A percentile compares a stretch with the other conserved stretches of the same genome.
These are phyloP conservation scores for Aethionema arabicum DNA, from an alignment of 345 rosid genomes.

Conservation along the genomic window DNA sequence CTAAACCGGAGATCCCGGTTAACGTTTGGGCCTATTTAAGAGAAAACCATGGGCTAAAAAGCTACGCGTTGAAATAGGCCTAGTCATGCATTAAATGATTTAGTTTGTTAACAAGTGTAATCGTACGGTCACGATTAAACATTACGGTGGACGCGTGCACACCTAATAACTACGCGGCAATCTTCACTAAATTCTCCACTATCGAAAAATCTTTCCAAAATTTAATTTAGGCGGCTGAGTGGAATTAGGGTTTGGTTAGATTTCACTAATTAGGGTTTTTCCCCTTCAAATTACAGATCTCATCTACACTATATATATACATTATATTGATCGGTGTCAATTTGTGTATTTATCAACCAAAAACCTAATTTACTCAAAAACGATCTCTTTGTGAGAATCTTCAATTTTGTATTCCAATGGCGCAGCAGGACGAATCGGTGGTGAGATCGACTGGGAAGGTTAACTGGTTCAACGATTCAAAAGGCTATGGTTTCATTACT, in stretches of 20 bases:
- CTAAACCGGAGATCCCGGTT: too few species aligned
- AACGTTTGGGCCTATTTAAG: neutral
- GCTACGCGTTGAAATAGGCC: neutral
- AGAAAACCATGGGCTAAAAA: neutral
- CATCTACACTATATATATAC: constrained; percentile 10
- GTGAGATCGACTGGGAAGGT: constrained; percentile 61
- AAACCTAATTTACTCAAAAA: constrained; percentile 20
- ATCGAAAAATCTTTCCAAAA: constrained; percentile 17
- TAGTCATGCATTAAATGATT: neutral
- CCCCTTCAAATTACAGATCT: neutral
- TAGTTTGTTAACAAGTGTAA: neutral
- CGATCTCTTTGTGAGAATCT: constrained; percentile 24
- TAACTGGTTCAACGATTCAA: constrained; percentile 49
- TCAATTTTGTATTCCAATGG: constrained; percentile 13
- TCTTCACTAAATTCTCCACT: constrained; percentile 16
- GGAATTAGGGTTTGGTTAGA: constrained; percentile 25
- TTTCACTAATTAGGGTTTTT: constrained; percentile 28
- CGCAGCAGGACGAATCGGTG: constrained; percentile 35
- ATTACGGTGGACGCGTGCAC: constrained; percentile 24
- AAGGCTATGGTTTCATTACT: constrained; percentile 71
- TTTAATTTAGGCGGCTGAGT: constrained; percentile 6
- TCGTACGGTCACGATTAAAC: neutral
- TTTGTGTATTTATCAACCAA: neutral
- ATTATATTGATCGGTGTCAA: constrained; percentile 5
- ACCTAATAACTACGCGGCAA: constrained; percentile 20